Evolutionary conservation across 2,329 filamentous ascomycete species (phyloP).

Genomic region (Scolecobasidium constrictum): DNA sequence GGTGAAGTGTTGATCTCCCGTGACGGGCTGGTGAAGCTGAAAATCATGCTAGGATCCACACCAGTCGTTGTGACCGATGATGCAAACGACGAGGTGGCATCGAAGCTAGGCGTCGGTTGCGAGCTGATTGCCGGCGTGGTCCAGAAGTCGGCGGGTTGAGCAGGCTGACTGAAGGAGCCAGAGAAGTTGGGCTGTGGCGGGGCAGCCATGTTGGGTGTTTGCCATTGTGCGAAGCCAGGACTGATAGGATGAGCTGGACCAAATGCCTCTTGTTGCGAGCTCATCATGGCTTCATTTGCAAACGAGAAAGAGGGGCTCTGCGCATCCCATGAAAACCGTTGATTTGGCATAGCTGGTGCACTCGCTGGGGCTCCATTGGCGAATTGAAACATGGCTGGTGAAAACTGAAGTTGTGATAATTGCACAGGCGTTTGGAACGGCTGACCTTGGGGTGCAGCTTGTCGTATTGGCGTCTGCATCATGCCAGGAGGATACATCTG

Average conservation of each 20-base stretch:
- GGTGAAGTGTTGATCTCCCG: slow-evolving; percentile 18
- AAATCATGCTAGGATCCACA: slow-evolving; percentile 37
- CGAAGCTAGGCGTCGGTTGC: slow-evolving; percentile 2
- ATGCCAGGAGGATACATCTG: slow-evolving; percentile 31
- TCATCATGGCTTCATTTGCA: slow-evolving; percentile 1
- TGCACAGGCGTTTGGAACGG: slow-evolving; percentile 31
- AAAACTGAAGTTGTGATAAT: slow-evolving; percentile 44
- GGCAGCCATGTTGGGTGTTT: slow-evolving; percentile 12
- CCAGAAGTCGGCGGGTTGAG: slow-evolving; percentile 6
- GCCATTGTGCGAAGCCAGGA: slow-evolving; percentile 29
- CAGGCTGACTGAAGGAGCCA: slow-evolving; percentile 1
- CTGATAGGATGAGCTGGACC: slow-evolving; percentile 1
- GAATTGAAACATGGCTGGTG: slow-evolving; percentile 46
- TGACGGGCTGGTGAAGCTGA: slow-evolving; percentile 23
- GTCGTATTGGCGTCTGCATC: slow-evolving; percentile 10
- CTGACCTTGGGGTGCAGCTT: slow-evolving; percentile 13
- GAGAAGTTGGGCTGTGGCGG: slow-evolving; percentile 12
- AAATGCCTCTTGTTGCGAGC: slow-evolving; percentile 10
- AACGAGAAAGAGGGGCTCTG: slow-evolving; percentile 2
- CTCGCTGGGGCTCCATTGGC: slow-evolving; percentile 40
- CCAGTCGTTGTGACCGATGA: slow-evolving; percentile 21
- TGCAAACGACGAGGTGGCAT: slow-evolving; percentile 10
- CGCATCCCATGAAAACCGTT: slow-evolving; percentile 25
- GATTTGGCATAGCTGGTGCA: slow-evolving; percentile 45
- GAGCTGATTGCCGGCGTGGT: slow-evolving; percentile 2